Percentiles rank a stretch among this genome's conserved stretches.
phyloP scores from a whole-genome alignment of 345 rosid genomes.

The Eucalyptus grandis region DNA sequence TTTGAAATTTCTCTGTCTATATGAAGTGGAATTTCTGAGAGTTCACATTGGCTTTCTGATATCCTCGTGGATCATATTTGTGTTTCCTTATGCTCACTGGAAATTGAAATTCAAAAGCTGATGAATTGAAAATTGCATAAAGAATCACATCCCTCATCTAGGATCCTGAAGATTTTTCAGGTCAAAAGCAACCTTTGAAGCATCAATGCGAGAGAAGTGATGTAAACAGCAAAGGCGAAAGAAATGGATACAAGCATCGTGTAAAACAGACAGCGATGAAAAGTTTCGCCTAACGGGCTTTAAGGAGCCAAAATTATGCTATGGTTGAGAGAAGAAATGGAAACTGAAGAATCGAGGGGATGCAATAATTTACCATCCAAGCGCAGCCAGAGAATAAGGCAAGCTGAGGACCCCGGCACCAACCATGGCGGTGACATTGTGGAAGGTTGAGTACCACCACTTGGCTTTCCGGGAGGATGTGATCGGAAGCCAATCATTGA shows the following conservation, averaged over 20 bases:
- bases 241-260: background rate
- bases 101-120: background rate
- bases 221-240: background rate
- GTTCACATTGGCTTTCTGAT: background rate
- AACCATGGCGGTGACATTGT: conserved; percentile 87
- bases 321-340: background rate
- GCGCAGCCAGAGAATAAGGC: conserved; percentile 72
- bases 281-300: background rate
- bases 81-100: background rate
- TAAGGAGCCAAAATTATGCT: background rate
- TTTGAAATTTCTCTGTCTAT: background rate
- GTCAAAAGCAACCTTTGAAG: background rate
- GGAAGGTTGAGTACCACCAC: conserved; percentile 93
- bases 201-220: background rate
- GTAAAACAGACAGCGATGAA: background rate
- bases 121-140: background rate
- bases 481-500: conserved; percentile 71
- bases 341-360: background rate
- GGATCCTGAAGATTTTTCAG: background rate
- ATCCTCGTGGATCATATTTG: background rate
- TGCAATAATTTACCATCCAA: conserved; percentile 47
- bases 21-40: background rate
- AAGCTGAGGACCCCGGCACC: conserved; percentile 91
- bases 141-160: background rate
- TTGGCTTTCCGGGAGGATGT: conserved; percentile 61